Evolutionary conservation across 106 monocot genomes (phyloP).

Genomic region (Platanthera guangdongensis): DNA sequence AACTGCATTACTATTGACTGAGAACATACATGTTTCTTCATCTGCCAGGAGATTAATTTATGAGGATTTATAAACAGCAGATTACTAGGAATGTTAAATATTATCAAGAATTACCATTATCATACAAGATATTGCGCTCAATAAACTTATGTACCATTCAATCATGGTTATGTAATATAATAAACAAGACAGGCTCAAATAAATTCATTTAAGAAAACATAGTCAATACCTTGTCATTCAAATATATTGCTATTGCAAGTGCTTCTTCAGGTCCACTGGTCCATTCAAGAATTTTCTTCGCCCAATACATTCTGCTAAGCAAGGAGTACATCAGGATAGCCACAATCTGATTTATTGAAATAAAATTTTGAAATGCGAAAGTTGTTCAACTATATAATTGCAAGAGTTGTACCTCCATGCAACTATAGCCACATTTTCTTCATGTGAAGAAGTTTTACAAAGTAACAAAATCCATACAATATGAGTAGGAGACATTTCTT

Average conservation of each 20-base stretch:
- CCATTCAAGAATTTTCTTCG: slow-evolving; percentile 98
- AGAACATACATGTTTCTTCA: not conserved
- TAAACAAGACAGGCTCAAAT: not conserved
- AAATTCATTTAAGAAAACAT: not conserved
- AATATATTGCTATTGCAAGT: slow-evolving; percentile 78
- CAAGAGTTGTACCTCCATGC: not conserved
- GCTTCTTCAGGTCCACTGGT: slow-evolving; percentile 95
- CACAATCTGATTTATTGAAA: not conserved
- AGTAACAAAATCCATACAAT: not conserved
- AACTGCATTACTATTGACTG: not conserved
- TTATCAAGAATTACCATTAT: not conserved
- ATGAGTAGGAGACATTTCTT: not conserved
- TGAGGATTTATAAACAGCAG: too few relatives aligned
- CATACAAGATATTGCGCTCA: not conserved
- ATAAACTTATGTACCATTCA: not conserved
- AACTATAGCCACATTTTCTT: not conserved
- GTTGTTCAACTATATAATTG: not conserved
- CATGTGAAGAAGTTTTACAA: not conserved
- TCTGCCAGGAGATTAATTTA: too few relatives aligned
- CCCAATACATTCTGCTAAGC: slow-evolving; percentile 93
- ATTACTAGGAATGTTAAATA: not conserved
- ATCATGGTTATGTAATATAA: not conserved
- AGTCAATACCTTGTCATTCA: slow-evolving; percentile 84
- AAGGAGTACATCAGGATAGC: not conserved
- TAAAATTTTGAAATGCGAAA: not conserved